A percentile compares a stretch with the other conserved stretches of the same genome.
phyloP scores from a whole-genome alignment of 306 rosid genomes.

The Amphicarpaea edgeworthii region DNA sequence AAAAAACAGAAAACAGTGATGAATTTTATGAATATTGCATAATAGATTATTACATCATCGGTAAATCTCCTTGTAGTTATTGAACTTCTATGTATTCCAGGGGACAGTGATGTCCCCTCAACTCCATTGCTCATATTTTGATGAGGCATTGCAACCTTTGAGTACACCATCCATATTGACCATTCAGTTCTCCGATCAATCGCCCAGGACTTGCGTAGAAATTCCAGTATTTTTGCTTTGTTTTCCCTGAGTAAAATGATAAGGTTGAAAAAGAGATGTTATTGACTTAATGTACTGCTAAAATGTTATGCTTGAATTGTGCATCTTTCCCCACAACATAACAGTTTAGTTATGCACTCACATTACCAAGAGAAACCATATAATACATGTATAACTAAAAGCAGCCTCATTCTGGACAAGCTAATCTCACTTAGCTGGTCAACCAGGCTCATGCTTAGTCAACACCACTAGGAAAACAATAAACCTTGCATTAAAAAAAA shows the following conservation, averaged over 20 bases:
- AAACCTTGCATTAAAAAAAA: slow-evolving; percentile 20
- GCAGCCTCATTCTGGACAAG: slow-evolving; percentile 19
- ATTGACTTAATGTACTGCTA: slow-evolving; percentile 16
- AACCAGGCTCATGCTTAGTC: neutral
- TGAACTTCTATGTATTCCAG: slow-evolving; percentile 61
- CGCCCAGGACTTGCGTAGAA: slow-evolving; percentile 73
- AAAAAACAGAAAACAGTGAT: slow-evolving; percentile 14
- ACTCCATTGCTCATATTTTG: slow-evolving; percentile 59
- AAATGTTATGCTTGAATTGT: slow-evolving; percentile 30
- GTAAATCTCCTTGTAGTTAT: slow-evolving; percentile 60
- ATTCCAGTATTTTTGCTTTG: slow-evolving; percentile 79
- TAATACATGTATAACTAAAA: neutral
- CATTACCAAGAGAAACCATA: slow-evolving; percentile 14
- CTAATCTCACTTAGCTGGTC: slow-evolving; percentile 12
- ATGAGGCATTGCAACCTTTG: slow-evolving; percentile 87
- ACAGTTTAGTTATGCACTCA: neutral
- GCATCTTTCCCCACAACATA: slow-evolving; percentile 31
- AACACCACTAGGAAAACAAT: neutral
- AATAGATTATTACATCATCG: slow-evolving; percentile 75
- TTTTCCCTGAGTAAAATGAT: slow-evolving; percentile 68
- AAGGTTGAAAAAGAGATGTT: slow-evolving; percentile 34
- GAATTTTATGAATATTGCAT: slow-evolving; percentile 32
- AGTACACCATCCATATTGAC: slow-evolving; percentile 99
- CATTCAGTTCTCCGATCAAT: slow-evolving; percentile 89
- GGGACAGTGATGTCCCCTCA: slow-evolving; percentile 59